Evolutionary conservation across 371 early-diverging fungal species (phyloP), one percentile per base, ranked within the genome.

Genomic region (Mortierella sp.): DNA sequence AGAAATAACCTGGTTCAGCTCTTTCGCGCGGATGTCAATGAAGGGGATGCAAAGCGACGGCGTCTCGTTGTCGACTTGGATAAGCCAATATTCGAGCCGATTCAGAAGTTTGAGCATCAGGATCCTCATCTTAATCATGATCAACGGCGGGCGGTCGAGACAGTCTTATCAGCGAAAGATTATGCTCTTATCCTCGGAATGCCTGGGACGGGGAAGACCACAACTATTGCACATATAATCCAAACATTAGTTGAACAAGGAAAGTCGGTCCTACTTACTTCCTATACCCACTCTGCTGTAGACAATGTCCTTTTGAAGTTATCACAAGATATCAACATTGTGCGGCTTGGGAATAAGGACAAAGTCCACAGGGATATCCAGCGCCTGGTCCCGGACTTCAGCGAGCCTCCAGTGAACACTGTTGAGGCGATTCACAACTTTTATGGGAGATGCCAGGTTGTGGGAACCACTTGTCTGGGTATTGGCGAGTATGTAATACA

Each of bases 181-280:
- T 99, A 98, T 80, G 88, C 94, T 9, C 84, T 99, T 58, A 94
- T 99, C 28, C 87, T 99, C 45, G 99, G 99, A 22, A 98, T 99
- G 98, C 99, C 99, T 0, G 99, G 99, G 2, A 98, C 99, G 0
- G 99, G 99, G 32, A 99, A 99, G 83, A 97, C 97, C 0, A 96
- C 95, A 2, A 95, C 98, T 0, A 97, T 98, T 38, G 90, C 96
- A 0, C 86, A 92, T 22, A 87, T 99, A 19, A 94, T 99, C 24
- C 84, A 88, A 21, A 85, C 89, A 8, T 85, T 99, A 32, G 92
- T 94, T 3, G 59, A 64, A 11, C 84, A 80, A 16, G 90, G 92
- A 3, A 95, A 97, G 66, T 86, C 92, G 0, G 95, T 99, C 0
- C 87, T 99, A 22, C 76, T 99, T 22, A 92, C 97, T 10, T 95